Conservation (phyloP, 768 basidiomycete species). For the Kwoniella bestiolae region DNA sequence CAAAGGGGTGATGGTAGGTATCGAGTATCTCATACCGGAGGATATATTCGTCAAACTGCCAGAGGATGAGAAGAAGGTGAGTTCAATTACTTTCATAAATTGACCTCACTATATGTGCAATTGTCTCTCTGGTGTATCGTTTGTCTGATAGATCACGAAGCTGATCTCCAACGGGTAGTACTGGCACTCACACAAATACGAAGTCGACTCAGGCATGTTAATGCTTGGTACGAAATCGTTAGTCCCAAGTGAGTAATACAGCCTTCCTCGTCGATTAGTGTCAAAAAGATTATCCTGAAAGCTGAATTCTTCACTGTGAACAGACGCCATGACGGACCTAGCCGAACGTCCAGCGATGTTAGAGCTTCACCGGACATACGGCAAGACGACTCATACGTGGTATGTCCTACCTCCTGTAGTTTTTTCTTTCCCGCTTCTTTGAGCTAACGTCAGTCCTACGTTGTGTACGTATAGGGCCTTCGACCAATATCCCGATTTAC, state of each 20-base stretch:
- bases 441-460: background rate
- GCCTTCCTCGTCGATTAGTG: too few relatives aligned
- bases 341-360: conserved; percentile 59
- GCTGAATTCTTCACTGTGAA: background rate
- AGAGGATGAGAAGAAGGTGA: conserved; percentile 60
- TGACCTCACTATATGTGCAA: too few relatives aligned
- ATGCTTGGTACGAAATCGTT: conserved; percentile 47
- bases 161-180: conserved; percentile 40
- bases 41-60: conserved; percentile 61
- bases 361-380: conserved; percentile 62
- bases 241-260: conserved; percentile 48
- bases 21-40: conserved; percentile 64
- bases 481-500: conserved; percentile 57
- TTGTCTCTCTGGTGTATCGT: too few relatives aligned
- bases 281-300: background rate
- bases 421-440: background rate
- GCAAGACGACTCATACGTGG: conserved; percentile 59
- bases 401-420: conserved; percentile 7
- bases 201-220: conserved; percentile 53
- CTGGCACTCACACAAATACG: conserved; percentile 64
- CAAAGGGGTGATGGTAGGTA: conserved; percentile 44
- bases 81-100: background rate
- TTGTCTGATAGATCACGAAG: too few relatives aligned
- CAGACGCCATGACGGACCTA: conserved; percentile 43
- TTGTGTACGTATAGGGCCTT: conserved; percentile 6